Conservation (phyloP, 2,329 filamentous ascomycete genomes). For the Pseudocercospora eumusae region DNA sequence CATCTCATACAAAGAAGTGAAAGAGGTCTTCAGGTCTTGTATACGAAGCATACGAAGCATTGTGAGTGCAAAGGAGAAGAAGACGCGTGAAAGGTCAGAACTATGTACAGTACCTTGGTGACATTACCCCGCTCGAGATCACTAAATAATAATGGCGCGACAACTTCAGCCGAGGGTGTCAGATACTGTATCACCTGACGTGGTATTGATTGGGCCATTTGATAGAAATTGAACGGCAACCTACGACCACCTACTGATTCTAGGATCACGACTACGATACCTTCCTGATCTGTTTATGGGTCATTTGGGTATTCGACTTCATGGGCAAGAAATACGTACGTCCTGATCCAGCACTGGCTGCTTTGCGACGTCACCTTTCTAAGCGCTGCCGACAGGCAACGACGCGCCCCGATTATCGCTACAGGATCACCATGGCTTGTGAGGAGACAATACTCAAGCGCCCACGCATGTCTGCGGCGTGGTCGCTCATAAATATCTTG, state of each 20-base stretch:
- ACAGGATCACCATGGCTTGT: background rate
- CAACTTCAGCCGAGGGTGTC: background rate
- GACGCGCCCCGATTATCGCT: background rate
- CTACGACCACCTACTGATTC: no score
- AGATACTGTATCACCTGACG: background rate
- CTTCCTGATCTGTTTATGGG: no score
- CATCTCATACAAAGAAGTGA: conserved; percentile 5
- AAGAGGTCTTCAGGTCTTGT: background rate
- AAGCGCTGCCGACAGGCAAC: background rate
- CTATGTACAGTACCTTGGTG: no score
- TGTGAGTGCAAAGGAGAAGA: conserved; percentile 3
- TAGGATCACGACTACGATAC: no score
- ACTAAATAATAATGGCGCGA: background rate
- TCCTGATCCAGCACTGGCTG: no score
- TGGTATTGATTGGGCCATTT: background rate
- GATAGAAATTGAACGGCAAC: background rate
- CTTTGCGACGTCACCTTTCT: no score
- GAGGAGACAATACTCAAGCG: background rate
- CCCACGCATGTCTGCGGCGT: background rate
- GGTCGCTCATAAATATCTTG: background rate
- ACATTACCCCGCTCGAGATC: conserved; percentile 4
- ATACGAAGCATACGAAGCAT: background rate
- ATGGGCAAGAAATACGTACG: no score
- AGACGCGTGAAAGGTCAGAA: background rate
- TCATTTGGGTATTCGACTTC: no score